Base-by-base conservation (phyloP, 83 land plant genomes). In the Isoetes engelmannii region DNA sequence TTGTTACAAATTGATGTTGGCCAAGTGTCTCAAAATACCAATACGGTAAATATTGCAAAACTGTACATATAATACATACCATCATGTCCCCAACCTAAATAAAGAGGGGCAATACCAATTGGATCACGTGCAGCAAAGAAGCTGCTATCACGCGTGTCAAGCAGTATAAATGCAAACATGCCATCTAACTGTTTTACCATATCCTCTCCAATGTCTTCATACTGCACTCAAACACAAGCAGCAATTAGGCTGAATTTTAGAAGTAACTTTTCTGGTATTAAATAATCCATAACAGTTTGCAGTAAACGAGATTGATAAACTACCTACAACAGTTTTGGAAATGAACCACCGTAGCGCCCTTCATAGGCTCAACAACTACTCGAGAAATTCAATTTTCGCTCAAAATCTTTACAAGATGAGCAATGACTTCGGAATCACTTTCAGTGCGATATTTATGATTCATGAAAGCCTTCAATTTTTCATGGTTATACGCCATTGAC, bases 401-500 rank as follows among this genome's bases (percentile, higher is more conserved):
- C 37, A 20, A 49, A 57, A 41, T 15, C 74, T 89, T 84, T 78
- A 93, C 96, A 65, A 95, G 88, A 76, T 91, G 99, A 43, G 99
- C 87, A 68, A 95, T 89, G 47, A 91, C 97, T 85, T 95, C 99
- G 78, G 97, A 95, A 51, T 95, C 99, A 68, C 97, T 90, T 13
- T 92, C 85, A 44, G 99, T 95, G 43, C 84, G 73, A 66, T 89
- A 91, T 47, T 78, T 45, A 28, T 6, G 21, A 44, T 77, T 82
- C 70, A 95, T 75, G 48, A 72, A 73, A 47, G 47, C 76, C 68
- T 81, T 86, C 69, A 95, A 66, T 19, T 69, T 68, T 55, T 88
- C 85, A 56, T 95, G 97, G 83, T 95, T 95, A 69, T 95, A 95
- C 99, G 45, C 97, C 99, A 72, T 95, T 95, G 5, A 91, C 93